Evolutionary conservation across 768 basidiomycete genomes (phyloP), one percentile per base, ranked within the genome.

Genomic region (Auricularia heimuer): DNA sequence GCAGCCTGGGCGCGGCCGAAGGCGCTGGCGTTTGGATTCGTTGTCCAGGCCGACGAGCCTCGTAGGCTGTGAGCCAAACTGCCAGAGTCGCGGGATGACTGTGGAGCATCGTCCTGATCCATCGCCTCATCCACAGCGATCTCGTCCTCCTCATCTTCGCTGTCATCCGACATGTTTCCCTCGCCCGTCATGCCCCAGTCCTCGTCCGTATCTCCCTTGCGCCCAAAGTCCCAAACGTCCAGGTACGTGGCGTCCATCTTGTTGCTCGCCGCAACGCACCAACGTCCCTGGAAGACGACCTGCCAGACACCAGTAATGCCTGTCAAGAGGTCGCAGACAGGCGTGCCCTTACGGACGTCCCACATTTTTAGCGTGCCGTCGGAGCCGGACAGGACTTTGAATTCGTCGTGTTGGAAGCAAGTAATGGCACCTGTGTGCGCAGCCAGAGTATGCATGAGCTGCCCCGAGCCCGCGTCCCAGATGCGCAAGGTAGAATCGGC

Each of bases 301-400:
- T 98, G 96, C 96, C 96, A 99, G 29, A 99, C 97, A 12, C 93
- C 94, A 18, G 87, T 90, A 68, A 98, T 92, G 10, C 92, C 90
- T 1, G 90, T 92, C 68, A 98, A 78, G 67, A 99, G 79, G 73
- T 98, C 97, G 39, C 93, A 82, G 12, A 93, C 87, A 45, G 92
- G 87, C 0, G 83, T 82, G 24, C 96, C 97, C 64, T 94, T 91
- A 44, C 87, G 79, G 66, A 96, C 82, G 73, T 98, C 91, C 97
- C 97, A 99, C 87, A 98, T 91, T 81, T 98, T 98, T 70, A 99
- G 81, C 65, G 91, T 93, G 16, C 97, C 97, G 69, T 98, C 97
- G 14, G 90, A 92, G 12, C 96, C 96, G 71, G 90, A 92, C 35
- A 99, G 82, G 56, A 98, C 92, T 73, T 97, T 98, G 80, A 92